Base-by-base conservation (phyloP, 2,329 filamentous ascomycete genomes). In the Purpureocillium lavendulum region DNA sequence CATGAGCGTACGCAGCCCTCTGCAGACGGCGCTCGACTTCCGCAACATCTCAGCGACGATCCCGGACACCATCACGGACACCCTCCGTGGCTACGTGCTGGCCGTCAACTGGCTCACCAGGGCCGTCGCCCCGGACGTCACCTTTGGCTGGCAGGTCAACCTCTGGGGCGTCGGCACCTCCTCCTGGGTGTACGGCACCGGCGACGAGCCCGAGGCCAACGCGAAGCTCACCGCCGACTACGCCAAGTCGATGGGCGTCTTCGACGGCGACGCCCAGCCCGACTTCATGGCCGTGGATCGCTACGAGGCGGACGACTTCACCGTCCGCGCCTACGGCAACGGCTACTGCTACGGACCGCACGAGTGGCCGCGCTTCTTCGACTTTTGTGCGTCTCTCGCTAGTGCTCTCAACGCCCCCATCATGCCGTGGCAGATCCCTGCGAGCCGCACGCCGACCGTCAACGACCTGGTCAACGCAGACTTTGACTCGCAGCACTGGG, bases 221-320 rank as follows among this genome's bases (percentile, higher is more conserved):
- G 31, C 36, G 4, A n/a, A n/a, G 30, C 4, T 12, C 10, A 39
- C 37, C 13, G 17, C 18, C 9, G 14, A 30, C 1, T 42, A 30
- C 10, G 26, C 29, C 21, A 36, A 18, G 33, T 10, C 29, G 4
- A 10, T 42, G 7, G 37, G 37, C 9, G 34, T 18, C 12, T 39
- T 32, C 17, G 40, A 36, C 8, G n/a, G 4, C 17, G 33, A 33
- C n/a, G 9, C 17, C 13, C 5, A 10, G 7, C 40, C 40, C 13
- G 33, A 42, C 28, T 42, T 42, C 30, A 12, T 42, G 28, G 40
- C 37, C 14, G 33, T 39, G 13, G 33, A 39, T 26, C 36, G 40
- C 17, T 42, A 39, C 21, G 37, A 39, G n/a, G 40, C 40, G 10
- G 40, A 42, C 13, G 40, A 36, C 37, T 40, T 36, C 15, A 40